Conservation (phyloP, 495 filamentous ascomycete species). For the Penicillium canariense region DNA sequence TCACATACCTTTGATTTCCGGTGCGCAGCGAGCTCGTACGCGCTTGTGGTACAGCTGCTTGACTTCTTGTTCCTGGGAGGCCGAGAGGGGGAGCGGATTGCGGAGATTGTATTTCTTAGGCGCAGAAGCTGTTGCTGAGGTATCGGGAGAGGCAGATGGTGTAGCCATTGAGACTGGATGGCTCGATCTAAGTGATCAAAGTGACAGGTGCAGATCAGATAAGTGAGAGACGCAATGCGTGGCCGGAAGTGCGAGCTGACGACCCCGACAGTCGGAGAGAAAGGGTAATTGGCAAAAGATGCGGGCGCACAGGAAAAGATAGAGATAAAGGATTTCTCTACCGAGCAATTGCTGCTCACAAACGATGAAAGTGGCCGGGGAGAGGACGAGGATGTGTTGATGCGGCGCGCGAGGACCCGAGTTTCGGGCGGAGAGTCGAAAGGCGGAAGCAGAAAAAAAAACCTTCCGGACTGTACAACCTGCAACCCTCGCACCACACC, state of each 20-base stretch:
- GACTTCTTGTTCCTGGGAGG: constrained; percentile 87
- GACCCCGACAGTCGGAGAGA: not conserved
- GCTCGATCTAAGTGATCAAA: constrained; percentile 21
- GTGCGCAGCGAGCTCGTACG: constrained; percentile 72
- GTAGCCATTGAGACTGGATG: constrained; percentile 25
- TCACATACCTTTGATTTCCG: constrained; percentile 78
- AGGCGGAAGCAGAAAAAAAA: constrained; percentile 29
- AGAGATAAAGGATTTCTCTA: not conserved
- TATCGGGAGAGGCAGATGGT: constrained; percentile 22
- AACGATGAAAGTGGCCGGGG: not conserved
- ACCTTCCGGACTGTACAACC: constrained; percentile 17
- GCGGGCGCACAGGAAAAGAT: not conserved
- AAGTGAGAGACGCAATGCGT: constrained; percentile 9
- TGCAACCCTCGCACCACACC: constrained; percentile 11
- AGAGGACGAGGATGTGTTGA: constrained; percentile 22
- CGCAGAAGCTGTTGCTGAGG: constrained; percentile 13
- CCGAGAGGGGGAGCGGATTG: constrained; percentile 90
- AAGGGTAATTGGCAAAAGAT: not conserved
- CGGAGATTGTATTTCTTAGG: constrained; percentile 46
- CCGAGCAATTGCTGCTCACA: constrained; percentile 2
- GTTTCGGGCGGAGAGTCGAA: constrained; percentile 28
- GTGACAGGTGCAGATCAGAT: constrained; percentile 10
- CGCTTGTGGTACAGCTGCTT: constrained; percentile 85
- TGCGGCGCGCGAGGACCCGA: constrained; percentile 31
- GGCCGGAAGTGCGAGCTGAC: not conserved